Evolutionary conservation across 805 yeast species (phyloP), one percentile per base, ranked within the genome.

Genomic region (Kodamaea hsintzibuensis): DNA sequence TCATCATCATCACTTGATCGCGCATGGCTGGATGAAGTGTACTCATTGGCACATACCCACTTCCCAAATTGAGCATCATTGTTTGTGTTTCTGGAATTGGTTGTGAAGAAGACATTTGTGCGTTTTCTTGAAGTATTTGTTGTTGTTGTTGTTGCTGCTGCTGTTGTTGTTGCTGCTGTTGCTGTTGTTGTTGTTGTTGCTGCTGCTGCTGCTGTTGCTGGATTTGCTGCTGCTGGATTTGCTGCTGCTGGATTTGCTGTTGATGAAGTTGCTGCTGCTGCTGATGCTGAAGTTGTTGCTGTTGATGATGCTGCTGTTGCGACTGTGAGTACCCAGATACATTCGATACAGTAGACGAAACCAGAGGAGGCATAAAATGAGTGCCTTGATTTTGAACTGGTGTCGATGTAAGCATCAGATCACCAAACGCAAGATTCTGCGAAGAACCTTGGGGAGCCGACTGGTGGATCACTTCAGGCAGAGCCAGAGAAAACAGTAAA

Each of bases 11-110:
- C 33, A 55, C 60, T 48, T 61, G 64, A 17, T 60, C 59, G 49
- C 62, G 67, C n/a, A 57, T 38, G 42, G 54, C 58, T 8, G 60
- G 60, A 19, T 57, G 62, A 27, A 65, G 55, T 3, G 58, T 51
- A 37, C 52, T 51, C 42, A 60, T 60, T 8, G 66, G 65, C 8
- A 60, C 60, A 35, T 54, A 61, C 5, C 65, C 64, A 47, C 54
- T 61, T 2, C 63, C 65, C 12, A 60, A 44, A 45, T 63, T 63
- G 12, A 51, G 65, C 63, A 62, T 60, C 51, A 62, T 45, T 3
- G 48, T 27, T 40, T 40, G 44, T 5, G 13, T 30, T 12, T 38
- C 42, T 38, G 42, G 18, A 8, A 22, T 22, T n/a, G 25, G 3
- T 5, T n/a, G 35, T 13, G n/a, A n/a, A 5, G n/a, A 10, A 7